Percentiles rank a stretch among this genome's conserved stretches.
Evolutionary conservation across 305 asterid species (phyloP).

Genomic region (Fraxinus baroniana): DNA sequence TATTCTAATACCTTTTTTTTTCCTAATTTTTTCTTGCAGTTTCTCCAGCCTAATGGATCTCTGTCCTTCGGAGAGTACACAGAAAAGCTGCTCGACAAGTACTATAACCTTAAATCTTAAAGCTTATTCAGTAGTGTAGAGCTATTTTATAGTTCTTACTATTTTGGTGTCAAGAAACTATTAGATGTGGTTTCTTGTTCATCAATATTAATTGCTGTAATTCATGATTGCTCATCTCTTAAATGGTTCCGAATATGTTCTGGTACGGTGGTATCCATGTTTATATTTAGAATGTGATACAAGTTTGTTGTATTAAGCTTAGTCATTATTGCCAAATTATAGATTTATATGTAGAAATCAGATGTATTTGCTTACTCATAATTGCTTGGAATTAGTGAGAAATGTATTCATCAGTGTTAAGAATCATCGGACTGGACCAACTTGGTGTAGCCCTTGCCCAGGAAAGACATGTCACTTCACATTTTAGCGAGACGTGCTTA

Average conservation of each 20-base stretch:
- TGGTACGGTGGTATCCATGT: neutral
- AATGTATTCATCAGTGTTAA: neutral
- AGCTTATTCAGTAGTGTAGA: neutral
- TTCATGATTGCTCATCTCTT: neutral
- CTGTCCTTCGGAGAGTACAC: slow-evolving; percentile 85
- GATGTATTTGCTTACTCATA: neutral
- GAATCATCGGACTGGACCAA: neutral
- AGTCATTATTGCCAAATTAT: neutral
- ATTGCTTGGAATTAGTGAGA: neutral
- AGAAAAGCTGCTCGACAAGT: slow-evolving; percentile 81
- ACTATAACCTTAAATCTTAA: slow-evolving; percentile 57
- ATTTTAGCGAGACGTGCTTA: neutral
- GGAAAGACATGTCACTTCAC: neutral
- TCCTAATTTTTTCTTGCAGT: slow-evolving; percentile 30
- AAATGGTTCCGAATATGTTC: neutral
- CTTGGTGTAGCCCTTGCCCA: neutral
- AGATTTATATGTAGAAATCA: neutral
- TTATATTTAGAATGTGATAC: neutral
- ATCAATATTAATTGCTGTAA: neutral
- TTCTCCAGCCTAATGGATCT: slow-evolving; percentile 51
- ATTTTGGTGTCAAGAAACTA: neutral
- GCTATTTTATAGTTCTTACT: neutral
- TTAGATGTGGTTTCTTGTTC: neutral
- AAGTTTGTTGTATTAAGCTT: neutral
- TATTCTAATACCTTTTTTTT: neutral